phyloP scores from a whole-genome alignment of 2,329 filamentous ascomycete species.

The Botrytis fabae region DNA sequence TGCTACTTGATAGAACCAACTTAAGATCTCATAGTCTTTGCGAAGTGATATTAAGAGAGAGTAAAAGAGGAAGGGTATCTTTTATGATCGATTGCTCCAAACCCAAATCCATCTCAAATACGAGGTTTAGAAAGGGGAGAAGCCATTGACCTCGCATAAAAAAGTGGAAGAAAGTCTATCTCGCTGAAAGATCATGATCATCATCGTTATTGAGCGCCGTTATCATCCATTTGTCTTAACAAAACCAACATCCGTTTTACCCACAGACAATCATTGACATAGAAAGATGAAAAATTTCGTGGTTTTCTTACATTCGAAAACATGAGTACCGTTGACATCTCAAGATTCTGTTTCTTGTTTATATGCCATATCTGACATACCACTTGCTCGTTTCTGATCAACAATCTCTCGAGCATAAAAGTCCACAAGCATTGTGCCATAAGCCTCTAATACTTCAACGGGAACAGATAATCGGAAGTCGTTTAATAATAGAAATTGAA shows the following conservation, averaged over 20 bases:
- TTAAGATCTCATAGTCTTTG: conserved; percentile 6
- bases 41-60: conserved; percentile 15
- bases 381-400: conserved; percentile 48
- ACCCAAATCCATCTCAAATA: conserved; percentile 7
- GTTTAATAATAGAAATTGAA: conserved; percentile 93
- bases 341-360: conserved; percentile 27
- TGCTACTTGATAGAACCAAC: neutral
- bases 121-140: conserved; percentile 13
- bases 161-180: conserved; percentile 15
- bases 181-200: conserved; percentile 6
- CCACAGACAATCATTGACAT: conserved; percentile 8
- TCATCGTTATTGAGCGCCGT: neutral
- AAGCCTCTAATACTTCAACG: conserved; percentile 93
- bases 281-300: neutral
- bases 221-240: conserved; percentile 2
- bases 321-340: conserved; percentile 8
- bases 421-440: conserved; percentile 97
- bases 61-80: conserved; percentile 21
- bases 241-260: conserved; percentile 1
- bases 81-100: conserved; percentile 18
- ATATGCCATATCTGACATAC: conserved; percentile 34
- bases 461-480: conserved; percentile 93
- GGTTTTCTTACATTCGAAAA: conserved; percentile 13
- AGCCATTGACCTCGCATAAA: neutral
- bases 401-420: conserved; percentile 94